phyloP scores from a whole-genome alignment of 2,329 filamentous ascomycete species.

The Trichoderma citrinoviride region DNA sequence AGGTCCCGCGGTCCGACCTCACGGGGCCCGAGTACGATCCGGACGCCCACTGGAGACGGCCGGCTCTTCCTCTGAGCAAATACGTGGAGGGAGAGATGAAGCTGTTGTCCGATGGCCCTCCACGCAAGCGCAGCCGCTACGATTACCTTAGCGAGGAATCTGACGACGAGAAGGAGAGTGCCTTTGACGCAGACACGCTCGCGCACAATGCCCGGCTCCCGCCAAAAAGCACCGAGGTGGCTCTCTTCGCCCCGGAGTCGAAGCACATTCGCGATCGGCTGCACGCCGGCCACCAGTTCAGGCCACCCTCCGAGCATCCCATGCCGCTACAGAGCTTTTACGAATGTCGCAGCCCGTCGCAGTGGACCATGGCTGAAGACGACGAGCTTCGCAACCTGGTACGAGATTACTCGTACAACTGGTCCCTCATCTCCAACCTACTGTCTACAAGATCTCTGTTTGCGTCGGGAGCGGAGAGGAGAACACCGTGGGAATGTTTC shows the following conservation, averaged over 20 bases:
- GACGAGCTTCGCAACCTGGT: conserved; percentile 83
- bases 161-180: conserved; percentile 55
- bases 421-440: conserved; percentile 87
- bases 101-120: conserved; percentile 62
- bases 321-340: conserved; percentile 94
- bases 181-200: conserved; percentile 55
- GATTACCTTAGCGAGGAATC: conserved; percentile 73
- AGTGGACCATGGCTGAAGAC: conserved; percentile 89
- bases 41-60: conserved; percentile 70
- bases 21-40: conserved; percentile 59
- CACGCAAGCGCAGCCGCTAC: conserved; percentile 77
- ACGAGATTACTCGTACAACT: conserved; percentile 94
- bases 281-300: conserved; percentile 87
- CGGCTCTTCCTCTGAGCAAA: conserved; percentile 81
- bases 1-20: conserved; percentile 57
- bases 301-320: conserved; percentile 83
- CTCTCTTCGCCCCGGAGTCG: conserved; percentile 85
- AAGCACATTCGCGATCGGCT: conserved; percentile 86
- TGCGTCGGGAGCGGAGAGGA: conserved; percentile 80
- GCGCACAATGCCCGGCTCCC: conserved; percentile 51
- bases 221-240: conserved; percentile 72
- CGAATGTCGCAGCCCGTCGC: conserved; percentile 79
- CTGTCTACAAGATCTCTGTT: conserved; percentile 72
- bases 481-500: conserved; percentile 98
- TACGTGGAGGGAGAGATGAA: conserved; percentile 80